Conservation (phyloP, 2,329 filamentous ascomycete genomes). For the Arthrobotrys megalospora region DNA sequence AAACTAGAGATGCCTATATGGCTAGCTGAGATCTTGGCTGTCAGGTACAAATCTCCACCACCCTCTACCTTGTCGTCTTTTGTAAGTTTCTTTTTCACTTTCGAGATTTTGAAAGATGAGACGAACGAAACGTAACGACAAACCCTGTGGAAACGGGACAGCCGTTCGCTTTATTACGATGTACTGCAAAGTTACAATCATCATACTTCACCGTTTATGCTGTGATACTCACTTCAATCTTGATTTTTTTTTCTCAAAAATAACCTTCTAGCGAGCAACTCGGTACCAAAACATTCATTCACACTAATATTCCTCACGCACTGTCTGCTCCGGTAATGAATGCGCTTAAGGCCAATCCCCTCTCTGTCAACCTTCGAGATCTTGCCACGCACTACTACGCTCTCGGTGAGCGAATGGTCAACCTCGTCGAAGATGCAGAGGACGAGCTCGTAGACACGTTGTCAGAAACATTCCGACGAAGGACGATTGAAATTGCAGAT, state of each 20-base stretch:
- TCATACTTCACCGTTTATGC: constrained; percentile 17
- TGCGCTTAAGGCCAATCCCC: constrained; percentile 90
- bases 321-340: constrained; percentile 86
- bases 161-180: neutral
- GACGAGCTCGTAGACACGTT: constrained; percentile 82
- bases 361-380: constrained; percentile 85
- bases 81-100: constrained; percentile 64
- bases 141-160: constrained; percentile 14
- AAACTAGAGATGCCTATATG: constrained; percentile 88
- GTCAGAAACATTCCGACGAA: constrained; percentile 82
- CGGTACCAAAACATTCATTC: constrained; percentile 75
- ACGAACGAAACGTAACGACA: constrained; percentile 19
- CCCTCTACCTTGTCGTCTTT: constrained; percentile 1
- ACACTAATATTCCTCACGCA: constrained; percentile 82
- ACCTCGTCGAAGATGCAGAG: constrained; percentile 85
- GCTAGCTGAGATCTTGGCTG: constrained; percentile 93
- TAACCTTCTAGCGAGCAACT: constrained; percentile 67
- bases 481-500: constrained; percentile 86
- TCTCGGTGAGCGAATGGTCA: constrained; percentile 86
- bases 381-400: constrained; percentile 90
- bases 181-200: neutral
- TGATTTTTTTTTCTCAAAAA: constrained; percentile 62
- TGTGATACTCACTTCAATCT: constrained; percentile 20
- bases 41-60: constrained; percentile 68
- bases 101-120: constrained; percentile 43